Evolutionary conservation across 768 basidiomycete species (phyloP).

Genomic region (Rhizopogon vesiculosus): DNA sequence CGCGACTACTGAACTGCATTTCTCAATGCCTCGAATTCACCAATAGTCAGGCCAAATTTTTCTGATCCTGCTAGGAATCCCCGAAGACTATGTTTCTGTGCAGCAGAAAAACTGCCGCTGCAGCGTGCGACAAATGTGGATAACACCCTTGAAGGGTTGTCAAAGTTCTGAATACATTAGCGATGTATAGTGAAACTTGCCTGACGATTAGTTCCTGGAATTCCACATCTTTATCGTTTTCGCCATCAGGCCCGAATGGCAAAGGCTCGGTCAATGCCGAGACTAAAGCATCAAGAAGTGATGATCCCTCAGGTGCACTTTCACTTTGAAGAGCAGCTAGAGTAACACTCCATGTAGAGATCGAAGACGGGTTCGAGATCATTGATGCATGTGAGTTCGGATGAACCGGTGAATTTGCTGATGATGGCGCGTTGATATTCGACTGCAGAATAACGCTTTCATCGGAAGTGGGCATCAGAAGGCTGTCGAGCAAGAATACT

Average conservation of each 20-base stretch:
- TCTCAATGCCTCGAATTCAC: slow-evolving; percentile 19
- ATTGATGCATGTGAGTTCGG: slow-evolving; percentile 71
- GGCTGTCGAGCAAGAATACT: slow-evolving; percentile 68
- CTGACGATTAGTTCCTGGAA: slow-evolving; percentile 62
- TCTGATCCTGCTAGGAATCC: slow-evolving; percentile 21
- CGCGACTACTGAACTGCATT: slow-evolving; percentile 5
- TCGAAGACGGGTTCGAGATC: slow-evolving; percentile 45
- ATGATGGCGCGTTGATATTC: slow-evolving; percentile 16
- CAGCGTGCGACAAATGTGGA: slow-evolving; percentile 47
- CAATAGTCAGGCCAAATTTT: slow-evolving; percentile 23
- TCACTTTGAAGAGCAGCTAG: slow-evolving; percentile 40
- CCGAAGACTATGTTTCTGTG: slow-evolving; percentile 26
- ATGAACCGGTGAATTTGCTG: slow-evolving; percentile 40
- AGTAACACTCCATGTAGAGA: slow-evolving; percentile 46
- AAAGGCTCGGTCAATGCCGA: slow-evolving; percentile 49
- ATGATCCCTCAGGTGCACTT: slow-evolving; percentile 25
- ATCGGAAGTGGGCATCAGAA: slow-evolving; percentile 49
- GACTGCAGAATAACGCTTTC: slow-evolving; percentile 3
- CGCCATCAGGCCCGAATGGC: slow-evolving; percentile 66
- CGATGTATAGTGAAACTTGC: slow-evolving; percentile 25
- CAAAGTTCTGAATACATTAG: background rate
- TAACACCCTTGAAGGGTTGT: slow-evolving; percentile 35
- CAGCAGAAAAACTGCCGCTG: slow-evolving; percentile 24
- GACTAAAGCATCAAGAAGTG: slow-evolving; percentile 47
- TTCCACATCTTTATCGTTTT: slow-evolving; percentile 53